Base-by-base conservation (phyloP, 73 alveolate genomes). In the Urostyla sp. region DNA sequence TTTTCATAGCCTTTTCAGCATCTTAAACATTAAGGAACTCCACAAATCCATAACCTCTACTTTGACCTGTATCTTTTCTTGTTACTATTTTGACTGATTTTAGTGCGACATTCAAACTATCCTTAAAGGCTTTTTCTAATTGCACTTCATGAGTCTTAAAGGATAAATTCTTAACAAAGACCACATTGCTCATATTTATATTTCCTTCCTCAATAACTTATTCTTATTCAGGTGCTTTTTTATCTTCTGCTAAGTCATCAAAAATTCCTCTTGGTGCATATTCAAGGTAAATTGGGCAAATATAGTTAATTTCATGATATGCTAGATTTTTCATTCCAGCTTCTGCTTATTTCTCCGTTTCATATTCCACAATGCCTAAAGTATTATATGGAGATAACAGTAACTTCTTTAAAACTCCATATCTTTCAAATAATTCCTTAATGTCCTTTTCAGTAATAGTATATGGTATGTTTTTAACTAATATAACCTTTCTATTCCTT, bases 11-110 rank as follows among this genome's bases (percentile, higher is more conserved):
- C 84, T 92, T 97, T 44, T 85, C 67, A 26, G 96, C 98, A 67
- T 63, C 78, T 75, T 94, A 94, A 60, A 89, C 94, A 50, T 67
- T 88, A 38, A 85, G 94, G 46, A 92, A 85, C 85, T 97, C 99
- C 16, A 95, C 95, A 74, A 97, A 97, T 27, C 99, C 99, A 81
- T 84, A 97, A 8, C 99, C 99, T 49, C 95, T 85, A 26, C 99
- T 95, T 8, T 78, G 87, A 51, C 94, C 93, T 61, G 85, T 89
- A 27, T 93, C 95, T 49, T 88, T 75, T 69, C 77, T 94, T 38
- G 77, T 87, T 1, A 92, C 97, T 0, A 97, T 95, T 78, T 88
- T 95, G 0, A 82, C 97, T 50, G 95, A 87, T 57, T 90, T 78
- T 8, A 95, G 76, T 48, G 53, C 83, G 34, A 92, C 95, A 53